phyloP scores from a whole-genome alignment of 2,329 filamentous ascomycete genomes.

The Claviceps paspali region DNA sequence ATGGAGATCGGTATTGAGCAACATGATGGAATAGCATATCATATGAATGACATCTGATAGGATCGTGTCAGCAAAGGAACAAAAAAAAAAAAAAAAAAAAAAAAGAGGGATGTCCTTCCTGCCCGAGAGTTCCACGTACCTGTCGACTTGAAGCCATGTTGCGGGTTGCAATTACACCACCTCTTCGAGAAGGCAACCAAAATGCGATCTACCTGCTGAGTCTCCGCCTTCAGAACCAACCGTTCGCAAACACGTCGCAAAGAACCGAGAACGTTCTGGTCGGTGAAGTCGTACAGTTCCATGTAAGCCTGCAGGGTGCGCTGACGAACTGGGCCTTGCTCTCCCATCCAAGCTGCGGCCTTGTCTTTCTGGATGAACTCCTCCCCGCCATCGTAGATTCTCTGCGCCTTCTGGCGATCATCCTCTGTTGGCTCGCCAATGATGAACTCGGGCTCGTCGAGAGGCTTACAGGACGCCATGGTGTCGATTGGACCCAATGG shows the following conservation, averaged over 20 bases:
- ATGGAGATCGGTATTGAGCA: conserved; percentile 92
- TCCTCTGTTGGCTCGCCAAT: conserved; percentile 47
- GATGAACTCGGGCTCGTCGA: conserved; percentile 44
- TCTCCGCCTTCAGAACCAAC: conserved; percentile 75
- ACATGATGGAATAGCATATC: conserved; percentile 87
- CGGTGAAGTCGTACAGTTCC: conserved; percentile 76
- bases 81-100: neutral
- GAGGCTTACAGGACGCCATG: conserved; percentile 22
- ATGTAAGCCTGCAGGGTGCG: conserved; percentile 64
- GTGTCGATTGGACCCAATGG: conserved; percentile 16
- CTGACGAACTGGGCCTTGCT: conserved; percentile 45
- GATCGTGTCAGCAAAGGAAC: neutral
- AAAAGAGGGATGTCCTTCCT: neutral
- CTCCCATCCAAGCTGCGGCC: conserved; percentile 80
- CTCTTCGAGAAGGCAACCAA: conserved; percentile 75
- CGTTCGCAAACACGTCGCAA: conserved; percentile 70
- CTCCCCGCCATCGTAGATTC: conserved; percentile 74
- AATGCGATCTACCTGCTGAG: conserved; percentile 91
- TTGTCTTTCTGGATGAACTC: conserved; percentile 64
- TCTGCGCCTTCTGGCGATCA: conserved; percentile 62
- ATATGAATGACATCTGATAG: conserved; percentile 73
- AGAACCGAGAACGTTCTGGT: conserved; percentile 63
- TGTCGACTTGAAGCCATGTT: conserved; percentile 79
- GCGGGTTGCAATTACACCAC: conserved; percentile 88
- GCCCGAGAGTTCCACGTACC: conserved; percentile 36